A percentile compares a stretch with the other conserved stretches of the same genome.
Conservation (phyloP, 2,329 filamentous ascomycete species). For the Fusarium fracticaudum region DNA sequence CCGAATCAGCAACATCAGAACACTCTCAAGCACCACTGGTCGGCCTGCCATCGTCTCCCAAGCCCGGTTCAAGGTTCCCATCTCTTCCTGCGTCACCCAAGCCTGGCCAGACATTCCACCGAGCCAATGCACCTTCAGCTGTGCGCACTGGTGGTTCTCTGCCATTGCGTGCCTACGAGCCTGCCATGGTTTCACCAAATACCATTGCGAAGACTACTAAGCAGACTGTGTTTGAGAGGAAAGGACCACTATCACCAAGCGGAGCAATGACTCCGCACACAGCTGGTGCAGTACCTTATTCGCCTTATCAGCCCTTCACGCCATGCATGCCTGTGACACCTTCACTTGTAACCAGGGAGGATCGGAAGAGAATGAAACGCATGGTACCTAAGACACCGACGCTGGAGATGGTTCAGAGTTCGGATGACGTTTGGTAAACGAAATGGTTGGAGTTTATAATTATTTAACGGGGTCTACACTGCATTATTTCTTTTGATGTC, state of each 20-base stretch:
- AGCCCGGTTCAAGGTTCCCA: slow-evolving; percentile 46
- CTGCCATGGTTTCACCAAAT: slow-evolving; percentile 61
- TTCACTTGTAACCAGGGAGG: slow-evolving; percentile 75
- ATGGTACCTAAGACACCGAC: slow-evolving; percentile 71
- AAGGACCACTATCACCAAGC: slow-evolving; percentile 62
- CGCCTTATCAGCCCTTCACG: slow-evolving; percentile 82
- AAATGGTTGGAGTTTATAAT: slow-evolving; percentile 5
- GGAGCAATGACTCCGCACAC: slow-evolving; percentile 71
- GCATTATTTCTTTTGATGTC: slow-evolving; percentile 42
- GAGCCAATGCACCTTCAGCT: slow-evolving; percentile 61
- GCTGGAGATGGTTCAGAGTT: slow-evolving; percentile 67
- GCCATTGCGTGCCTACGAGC: slow-evolving; percentile 70
- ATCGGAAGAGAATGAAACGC: slow-evolving; percentile 74
- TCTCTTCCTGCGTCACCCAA: slow-evolving; percentile 61
- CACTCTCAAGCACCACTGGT: slow-evolving; percentile 61
- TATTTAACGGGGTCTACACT: slow-evolving; percentile 9
- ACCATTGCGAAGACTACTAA: slow-evolving; percentile 62
- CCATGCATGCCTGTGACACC: slow-evolving; percentile 81
- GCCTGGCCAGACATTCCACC: slow-evolving; percentile 60
- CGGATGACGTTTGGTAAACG: slow-evolving; percentile 71
- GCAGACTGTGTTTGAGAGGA: slow-evolving; percentile 72
- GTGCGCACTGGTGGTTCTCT: slow-evolving; percentile 66
- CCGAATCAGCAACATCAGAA: slow-evolving; percentile 62
- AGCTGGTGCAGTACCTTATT: slow-evolving; percentile 73
- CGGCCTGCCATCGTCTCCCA: slow-evolving; percentile 59